These are phyloP conservation scores for Barnettozyma vustinii DNA, from an alignment of 805 yeast species.

Conservation along the genomic window DNA sequence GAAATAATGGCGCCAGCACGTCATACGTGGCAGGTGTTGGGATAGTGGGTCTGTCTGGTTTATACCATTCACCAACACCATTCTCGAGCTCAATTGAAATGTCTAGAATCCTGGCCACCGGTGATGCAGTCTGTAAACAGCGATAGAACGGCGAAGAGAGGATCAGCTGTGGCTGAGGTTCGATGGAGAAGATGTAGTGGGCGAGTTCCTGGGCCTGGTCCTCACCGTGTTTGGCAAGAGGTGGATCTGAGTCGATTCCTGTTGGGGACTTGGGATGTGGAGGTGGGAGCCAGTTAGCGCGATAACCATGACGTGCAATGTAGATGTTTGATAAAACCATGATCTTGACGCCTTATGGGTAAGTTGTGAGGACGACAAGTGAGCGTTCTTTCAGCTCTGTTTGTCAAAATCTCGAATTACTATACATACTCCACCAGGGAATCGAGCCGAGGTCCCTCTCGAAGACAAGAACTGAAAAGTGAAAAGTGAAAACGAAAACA, in stretches of 20 bases:
- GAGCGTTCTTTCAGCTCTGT: too few relatives aligned
- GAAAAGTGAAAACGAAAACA: too few relatives aligned
- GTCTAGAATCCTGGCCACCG: constrained; percentile 55
- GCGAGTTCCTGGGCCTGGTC: constrained; percentile 84
- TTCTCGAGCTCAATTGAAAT: constrained; percentile 63
- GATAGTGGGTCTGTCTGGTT: constrained; percentile 56
- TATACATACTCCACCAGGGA: not conserved
- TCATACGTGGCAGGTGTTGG: constrained; percentile 63
- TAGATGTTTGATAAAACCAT: constrained; percentile 57
- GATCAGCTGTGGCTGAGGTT: constrained; percentile 63
- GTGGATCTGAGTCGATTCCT: constrained; percentile 86
- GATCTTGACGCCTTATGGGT: not conserved
- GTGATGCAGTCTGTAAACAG: constrained; percentile 77
- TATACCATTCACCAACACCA: constrained; percentile 93
- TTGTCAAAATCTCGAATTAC: too few relatives aligned
- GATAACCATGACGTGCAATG: constrained; percentile 81
- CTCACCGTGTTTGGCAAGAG: constrained; percentile 81
- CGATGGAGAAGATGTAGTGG: constrained; percentile 42
- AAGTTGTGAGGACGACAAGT: not conserved
- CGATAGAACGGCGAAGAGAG: constrained; percentile 84
- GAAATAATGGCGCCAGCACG: constrained; percentile 49
- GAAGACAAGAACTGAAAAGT: too few relatives aligned
- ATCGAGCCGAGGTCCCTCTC: not conserved
- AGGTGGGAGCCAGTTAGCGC: constrained; percentile 75
- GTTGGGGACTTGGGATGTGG: constrained; percentile 83